These are phyloP conservation scores for Fraxinus nigra DNA, from an alignment of 305 asterid genomes.

Conservation along the genomic window DNA sequence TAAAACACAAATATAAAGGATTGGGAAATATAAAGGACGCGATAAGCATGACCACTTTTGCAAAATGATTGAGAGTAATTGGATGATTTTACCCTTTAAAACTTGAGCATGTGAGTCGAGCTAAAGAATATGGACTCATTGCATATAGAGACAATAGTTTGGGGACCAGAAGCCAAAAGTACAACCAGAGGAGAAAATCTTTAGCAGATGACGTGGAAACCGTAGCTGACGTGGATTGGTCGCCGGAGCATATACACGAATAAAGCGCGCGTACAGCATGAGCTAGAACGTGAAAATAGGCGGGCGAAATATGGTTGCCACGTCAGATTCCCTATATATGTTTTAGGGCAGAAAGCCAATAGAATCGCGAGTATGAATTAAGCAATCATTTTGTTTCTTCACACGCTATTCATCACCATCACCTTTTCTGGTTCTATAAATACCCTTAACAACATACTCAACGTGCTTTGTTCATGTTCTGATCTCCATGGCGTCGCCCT, in stretches of 20 bases:
- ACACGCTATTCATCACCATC: background rate
- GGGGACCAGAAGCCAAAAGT: background rate
- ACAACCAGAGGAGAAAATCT: background rate
- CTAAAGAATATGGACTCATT: background rate
- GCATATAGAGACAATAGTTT: background rate
- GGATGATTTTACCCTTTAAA: background rate
- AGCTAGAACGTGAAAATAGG: background rate
- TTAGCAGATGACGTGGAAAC: background rate
- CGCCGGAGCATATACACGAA: background rate
- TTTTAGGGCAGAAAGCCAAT: background rate
- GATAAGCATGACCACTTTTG: background rate
- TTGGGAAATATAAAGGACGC: background rate
- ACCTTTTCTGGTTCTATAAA: background rate
- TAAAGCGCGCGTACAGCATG: constrained; percentile 2
- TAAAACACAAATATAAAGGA: background rate
- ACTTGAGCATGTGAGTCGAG: background rate
- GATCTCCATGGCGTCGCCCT: constrained; percentile 1
- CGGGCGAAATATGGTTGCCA: background rate
- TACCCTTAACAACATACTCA: background rate
- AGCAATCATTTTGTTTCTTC: background rate
- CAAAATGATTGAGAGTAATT: background rate
- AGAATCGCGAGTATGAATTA: background rate
- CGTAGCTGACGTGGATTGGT: background rate
- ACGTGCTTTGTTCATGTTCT: background rate
- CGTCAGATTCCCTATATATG: background rate